Evolutionary conservation across 768 basidiomycete genomes (phyloP), one percentile per base, ranked within the genome.

Genomic region (Hericium rajendrae): DNA sequence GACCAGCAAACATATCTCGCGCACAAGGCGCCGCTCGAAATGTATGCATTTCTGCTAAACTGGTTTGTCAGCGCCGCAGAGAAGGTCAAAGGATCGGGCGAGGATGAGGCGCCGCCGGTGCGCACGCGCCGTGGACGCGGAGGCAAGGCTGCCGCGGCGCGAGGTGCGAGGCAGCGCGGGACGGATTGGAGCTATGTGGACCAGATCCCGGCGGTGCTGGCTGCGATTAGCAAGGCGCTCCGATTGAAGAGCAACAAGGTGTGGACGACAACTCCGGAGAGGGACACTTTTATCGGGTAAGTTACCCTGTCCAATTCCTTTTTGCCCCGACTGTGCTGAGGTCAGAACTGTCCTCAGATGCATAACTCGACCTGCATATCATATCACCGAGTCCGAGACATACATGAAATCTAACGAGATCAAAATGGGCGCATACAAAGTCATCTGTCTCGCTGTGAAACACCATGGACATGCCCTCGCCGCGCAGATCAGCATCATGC

Each of bases 371-470:
- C 91, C 94, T 0, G 90, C 88, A 0, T 94, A 94, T 68, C 84
- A 88, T 63, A 77, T 97, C 60, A 82, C 84, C 32, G 92, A 97
- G 70, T 85, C 76, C 64, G 94, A 97, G 66, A 74, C 78, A 49
- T 91, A 91, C 70, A 91, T 98, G 87, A 98, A 97, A 71, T 71
- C 70, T 26, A 69, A 77, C 24, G 77, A 80, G 6, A 88, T 94
- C 72, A 83, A 79, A 61, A 71, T 80, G 54, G 83, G 81, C n/a
- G 80, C 90, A 13, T 92, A 88, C 77, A 90, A 92, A 64, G 83
- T 93, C 62, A 84, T 97, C 55, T 97, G 93, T 70, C 73, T 87
- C 52, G 87, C 95, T 0, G 92, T 97, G 59, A 98, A 97, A 68
- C 82, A 88, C 63, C 94, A 97, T 60, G 83, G 80, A 3, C 94